A percentile compares a stretch with the other conserved stretches of the same genome.
Conservation (phyloP, 768 basidiomycete species). For the Russula virescens region DNA sequence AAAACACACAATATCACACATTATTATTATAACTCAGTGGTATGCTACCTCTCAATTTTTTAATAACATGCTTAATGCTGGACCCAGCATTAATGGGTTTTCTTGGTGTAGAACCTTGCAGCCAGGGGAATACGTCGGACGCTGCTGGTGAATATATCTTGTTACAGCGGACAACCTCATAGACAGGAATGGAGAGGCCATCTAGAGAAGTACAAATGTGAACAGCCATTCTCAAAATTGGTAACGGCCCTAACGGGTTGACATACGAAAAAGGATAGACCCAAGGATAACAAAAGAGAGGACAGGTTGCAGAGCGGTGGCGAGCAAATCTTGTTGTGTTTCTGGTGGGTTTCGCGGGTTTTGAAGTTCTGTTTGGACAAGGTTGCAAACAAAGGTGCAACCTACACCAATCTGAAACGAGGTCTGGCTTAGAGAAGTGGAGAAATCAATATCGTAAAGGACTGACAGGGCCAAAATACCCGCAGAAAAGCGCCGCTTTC, state of each 20-base stretch:
- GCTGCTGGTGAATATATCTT: too few relatives aligned
- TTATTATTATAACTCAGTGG: too few relatives aligned
- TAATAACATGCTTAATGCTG: too few relatives aligned
- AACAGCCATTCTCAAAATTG: not conserved
- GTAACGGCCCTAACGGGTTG: not conserved
- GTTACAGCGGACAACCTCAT: conserved; percentile 27
- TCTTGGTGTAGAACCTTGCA: too few relatives aligned
- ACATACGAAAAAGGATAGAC: conserved; percentile 74
- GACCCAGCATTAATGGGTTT: too few relatives aligned
- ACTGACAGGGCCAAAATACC: conserved; percentile 68
- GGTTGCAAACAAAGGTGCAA: conserved; percentile 79
- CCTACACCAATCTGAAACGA: conserved; percentile 77
- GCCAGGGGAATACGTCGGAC: too few relatives aligned
- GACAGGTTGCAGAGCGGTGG: conserved; percentile 69
- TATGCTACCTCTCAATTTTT: too few relatives aligned
- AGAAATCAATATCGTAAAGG: conserved; percentile 10
- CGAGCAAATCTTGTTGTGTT: conserved; percentile 67
- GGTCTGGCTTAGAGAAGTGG: not conserved
- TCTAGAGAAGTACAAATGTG: conserved; percentile 28
- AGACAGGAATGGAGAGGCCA: conserved; percentile 47
- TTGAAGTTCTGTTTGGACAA: conserved; percentile 61
- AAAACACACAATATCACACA: too few relatives aligned
- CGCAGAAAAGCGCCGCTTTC: conserved; percentile 84
- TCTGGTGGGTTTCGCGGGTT: conserved; percentile 53
- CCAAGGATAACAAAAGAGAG: conserved; percentile 83